Conservation (phyloP, 139 green algal species). For the Tetradesmus obliquus region DNA sequence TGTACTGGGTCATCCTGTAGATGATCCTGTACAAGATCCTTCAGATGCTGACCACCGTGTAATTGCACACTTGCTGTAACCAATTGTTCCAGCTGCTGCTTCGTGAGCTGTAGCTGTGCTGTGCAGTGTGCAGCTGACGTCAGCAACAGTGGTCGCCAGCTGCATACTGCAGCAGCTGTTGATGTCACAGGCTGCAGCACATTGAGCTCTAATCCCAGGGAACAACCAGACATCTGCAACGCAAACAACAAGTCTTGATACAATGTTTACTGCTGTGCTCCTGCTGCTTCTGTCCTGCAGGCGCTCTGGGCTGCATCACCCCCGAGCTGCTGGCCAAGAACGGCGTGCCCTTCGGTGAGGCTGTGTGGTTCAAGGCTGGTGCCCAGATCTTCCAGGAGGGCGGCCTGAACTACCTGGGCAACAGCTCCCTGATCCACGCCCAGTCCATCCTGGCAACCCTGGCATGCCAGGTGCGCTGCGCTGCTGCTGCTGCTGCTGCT, state of each 20-base stretch:
- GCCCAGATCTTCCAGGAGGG: slow-evolving; percentile 79
- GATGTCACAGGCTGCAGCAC: no score
- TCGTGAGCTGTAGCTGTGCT: no score
- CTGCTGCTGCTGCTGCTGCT: neutral
- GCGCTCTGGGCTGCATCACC: slow-evolving; percentile 63
- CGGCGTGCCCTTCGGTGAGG: slow-evolving; percentile 68
- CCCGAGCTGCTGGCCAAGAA: slow-evolving; percentile 66
- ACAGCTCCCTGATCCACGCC: slow-evolving; percentile 85
- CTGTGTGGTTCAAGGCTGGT: slow-evolving; percentile 93
- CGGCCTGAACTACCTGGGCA: slow-evolving; percentile 87
- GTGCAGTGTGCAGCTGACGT: no score
- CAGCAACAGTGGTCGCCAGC: no score
- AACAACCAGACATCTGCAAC: no score
- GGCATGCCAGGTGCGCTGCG: slow-evolving; percentile 78
- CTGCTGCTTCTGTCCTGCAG: slow-evolving; percentile 7
- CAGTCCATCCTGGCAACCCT: slow-evolving; percentile 93
- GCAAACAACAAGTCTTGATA: neutral
- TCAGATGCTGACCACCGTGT: no score
- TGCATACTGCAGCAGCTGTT: no score
- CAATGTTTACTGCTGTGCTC: neutral
- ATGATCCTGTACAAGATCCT: no score
- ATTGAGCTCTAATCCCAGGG: no score
- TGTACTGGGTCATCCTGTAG: no score
- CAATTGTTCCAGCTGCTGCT: no score
- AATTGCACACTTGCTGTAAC: no score